These are phyloP conservation scores for Fraxinus albicans DNA, from an alignment of 305 asterid genomes.

Conservation along the genomic window DNA sequence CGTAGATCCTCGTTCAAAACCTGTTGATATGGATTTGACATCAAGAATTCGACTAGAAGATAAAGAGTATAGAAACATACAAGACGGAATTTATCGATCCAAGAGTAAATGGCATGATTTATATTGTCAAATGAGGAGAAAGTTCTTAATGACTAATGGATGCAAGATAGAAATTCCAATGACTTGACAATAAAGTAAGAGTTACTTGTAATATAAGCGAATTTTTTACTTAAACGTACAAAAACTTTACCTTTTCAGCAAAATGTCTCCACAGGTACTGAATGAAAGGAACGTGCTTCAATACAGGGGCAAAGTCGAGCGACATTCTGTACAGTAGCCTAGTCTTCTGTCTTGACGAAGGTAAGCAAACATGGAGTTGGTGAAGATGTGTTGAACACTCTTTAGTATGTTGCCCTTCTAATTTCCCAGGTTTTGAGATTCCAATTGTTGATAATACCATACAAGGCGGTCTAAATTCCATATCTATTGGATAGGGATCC, in stretches of 20 bases:
- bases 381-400: constrained; percentile 88
- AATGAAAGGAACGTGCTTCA: constrained; percentile 77
- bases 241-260: constrained; percentile 62
- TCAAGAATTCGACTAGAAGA: neutral
- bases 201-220: neutral
- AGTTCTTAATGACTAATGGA: neutral
- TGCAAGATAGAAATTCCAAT: neutral
- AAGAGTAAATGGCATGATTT: neutral
- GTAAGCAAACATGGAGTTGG: constrained; percentile 87
- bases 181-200: neutral
- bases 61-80: neutral
- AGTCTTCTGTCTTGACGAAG: constrained; percentile 74
- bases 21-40: constrained; percentile 30
- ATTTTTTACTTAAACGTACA: neutral
- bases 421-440: constrained; percentile 84
- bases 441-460: constrained; percentile 88
- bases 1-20: constrained; percentile 88
- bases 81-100: neutral
- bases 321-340: constrained; percentile 89
- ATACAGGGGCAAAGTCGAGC: constrained; percentile 80
- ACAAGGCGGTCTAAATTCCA: constrained; percentile 95
- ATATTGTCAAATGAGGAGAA: neutral
- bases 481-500: constrained; percentile 95
- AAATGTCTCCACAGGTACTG: constrained; percentile 79
- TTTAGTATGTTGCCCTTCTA: constrained; percentile 75